A percentile compares a stretch with the other conserved stretches of the same genome.
phyloP scores from a whole-genome alignment of 1,284 basidiomycete genomes.

The Stereum hirsutum region DNA sequence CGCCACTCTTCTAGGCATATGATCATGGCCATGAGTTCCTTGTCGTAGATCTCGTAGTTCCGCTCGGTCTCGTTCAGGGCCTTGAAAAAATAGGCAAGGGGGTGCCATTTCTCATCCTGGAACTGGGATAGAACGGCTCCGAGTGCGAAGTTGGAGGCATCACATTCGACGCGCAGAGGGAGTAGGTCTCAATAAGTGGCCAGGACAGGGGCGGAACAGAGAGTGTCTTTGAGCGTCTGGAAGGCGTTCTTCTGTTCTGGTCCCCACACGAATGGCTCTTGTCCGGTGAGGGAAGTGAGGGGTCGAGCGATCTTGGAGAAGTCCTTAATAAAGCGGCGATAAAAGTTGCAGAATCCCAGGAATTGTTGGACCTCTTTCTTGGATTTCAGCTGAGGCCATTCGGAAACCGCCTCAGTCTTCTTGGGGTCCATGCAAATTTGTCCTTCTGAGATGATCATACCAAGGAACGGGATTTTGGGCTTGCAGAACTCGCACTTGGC shows the following conservation, averaged over 20 bases:
- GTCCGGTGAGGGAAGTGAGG: not conserved
- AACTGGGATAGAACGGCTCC: not conserved
- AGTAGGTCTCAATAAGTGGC: not conserved
- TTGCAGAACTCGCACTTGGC: not conserved
- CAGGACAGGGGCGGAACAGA: not conserved
- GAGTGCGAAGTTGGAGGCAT: not conserved
- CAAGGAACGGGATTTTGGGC: not conserved
- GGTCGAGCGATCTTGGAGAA: not conserved
- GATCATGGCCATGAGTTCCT: constrained; percentile 25
- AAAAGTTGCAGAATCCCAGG: not conserved
- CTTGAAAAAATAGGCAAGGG: not conserved
- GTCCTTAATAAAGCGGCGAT: not conserved
- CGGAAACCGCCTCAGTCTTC: not conserved
- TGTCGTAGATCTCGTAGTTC: constrained; percentile 26
- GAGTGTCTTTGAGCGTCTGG: not conserved
- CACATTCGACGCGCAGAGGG: not conserved
- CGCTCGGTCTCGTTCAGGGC: not conserved
- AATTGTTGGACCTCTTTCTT: not conserved
- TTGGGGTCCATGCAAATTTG: not conserved
- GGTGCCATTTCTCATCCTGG: not conserved
- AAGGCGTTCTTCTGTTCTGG: not conserved
- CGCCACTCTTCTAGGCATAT: constrained; percentile 13
- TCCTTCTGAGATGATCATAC: not conserved
- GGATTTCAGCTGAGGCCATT: not conserved
- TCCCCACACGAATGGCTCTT: not conserved